A percentile compares a stretch with the other conserved stretches of the same genome.
These are phyloP conservation scores for Candida neerlandica DNA, from an alignment of 1,139 yeast genomes.

Conservation along the genomic window DNA sequence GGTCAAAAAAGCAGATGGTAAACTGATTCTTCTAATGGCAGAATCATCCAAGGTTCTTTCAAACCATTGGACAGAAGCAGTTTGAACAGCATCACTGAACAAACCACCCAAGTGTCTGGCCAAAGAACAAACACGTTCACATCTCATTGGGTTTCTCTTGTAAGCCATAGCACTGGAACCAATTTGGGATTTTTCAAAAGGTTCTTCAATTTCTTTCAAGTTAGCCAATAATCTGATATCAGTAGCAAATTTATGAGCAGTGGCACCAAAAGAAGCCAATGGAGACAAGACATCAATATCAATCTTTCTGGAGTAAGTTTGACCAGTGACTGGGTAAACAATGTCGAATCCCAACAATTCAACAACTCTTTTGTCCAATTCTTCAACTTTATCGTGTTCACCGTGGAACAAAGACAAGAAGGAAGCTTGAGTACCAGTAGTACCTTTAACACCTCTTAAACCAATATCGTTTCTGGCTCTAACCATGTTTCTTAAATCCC, in stretches of 20 bases:
- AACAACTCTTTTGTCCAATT: constrained; percentile 86
- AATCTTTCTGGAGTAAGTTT: constrained; percentile 96
- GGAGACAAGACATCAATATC: constrained; percentile 95
- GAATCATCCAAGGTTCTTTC: constrained; percentile 98
- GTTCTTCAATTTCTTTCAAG: constrained; percentile 96
- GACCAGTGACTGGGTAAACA: constrained; percentile 98
- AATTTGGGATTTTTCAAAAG: constrained; percentile 95
- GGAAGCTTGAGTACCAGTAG: constrained; percentile 98
- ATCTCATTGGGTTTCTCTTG: constrained; percentile 99
- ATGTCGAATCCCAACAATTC: constrained; percentile 90
- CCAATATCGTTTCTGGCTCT: constrained; percentile 98
- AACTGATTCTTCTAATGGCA: constrained; percentile 95
- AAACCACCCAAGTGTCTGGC: constrained; percentile 93
- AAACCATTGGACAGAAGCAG: constrained; percentile 99
- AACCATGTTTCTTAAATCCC: constrained; percentile 95
- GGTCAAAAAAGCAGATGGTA: constrained; percentile 95
- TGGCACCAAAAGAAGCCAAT: constrained; percentile 89
- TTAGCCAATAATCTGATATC: constrained; percentile 95
- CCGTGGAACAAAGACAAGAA: constrained; percentile 95
- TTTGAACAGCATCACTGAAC: constrained; percentile 90
- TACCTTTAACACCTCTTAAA: constrained; percentile 97
- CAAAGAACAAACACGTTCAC: constrained; percentile 96
- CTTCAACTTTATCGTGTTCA: constrained; percentile 94
- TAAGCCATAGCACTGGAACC: constrained; percentile 99
- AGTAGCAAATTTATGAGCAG: constrained; percentile 97